Percentiles rank a stretch among this genome's conserved stretches.
Conservation (phyloP, 441 rosid genomes). For the Bruguiera hainesii region DNA sequence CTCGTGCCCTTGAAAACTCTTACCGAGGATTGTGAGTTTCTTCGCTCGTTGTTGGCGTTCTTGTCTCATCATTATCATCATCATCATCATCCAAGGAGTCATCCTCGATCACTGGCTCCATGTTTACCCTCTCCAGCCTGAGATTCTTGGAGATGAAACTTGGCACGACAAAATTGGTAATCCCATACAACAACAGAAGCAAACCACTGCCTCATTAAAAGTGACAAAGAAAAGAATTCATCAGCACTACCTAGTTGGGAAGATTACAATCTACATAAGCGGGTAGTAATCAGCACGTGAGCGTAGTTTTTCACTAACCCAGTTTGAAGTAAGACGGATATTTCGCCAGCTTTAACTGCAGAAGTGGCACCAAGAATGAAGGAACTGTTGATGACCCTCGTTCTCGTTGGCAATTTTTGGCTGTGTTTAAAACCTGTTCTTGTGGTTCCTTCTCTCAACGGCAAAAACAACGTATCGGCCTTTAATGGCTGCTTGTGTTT, state of each 20-base stretch:
- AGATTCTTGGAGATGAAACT: slow-evolving; percentile 38
- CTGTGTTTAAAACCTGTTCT: neutral
- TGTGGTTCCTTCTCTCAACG: neutral
- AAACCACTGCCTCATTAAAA: slow-evolving; percentile 34
- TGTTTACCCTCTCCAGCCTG: slow-evolving; percentile 27
- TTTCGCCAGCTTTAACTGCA: slow-evolving; percentile 28
- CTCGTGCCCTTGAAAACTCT: neutral
- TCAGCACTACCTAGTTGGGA: too few relatives aligned
- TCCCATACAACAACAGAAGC: slow-evolving; percentile 41
- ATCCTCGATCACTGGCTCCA: slow-evolving; percentile 26
- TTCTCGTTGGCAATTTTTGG: slow-evolving; percentile 3
- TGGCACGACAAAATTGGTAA: slow-evolving; percentile 54
- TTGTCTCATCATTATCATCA: neutral
- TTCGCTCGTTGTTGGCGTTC: neutral
- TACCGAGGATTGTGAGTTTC: neutral
- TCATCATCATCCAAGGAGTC: neutral
- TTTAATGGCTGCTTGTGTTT: neutral
- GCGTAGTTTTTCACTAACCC: slow-evolving; percentile 25
- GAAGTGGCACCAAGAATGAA: slow-evolving; percentile 25
- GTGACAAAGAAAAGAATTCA: neutral
- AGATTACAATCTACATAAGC: too few relatives aligned
- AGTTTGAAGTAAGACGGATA: slow-evolving; percentile 32
- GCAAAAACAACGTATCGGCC: neutral
- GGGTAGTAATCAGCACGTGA: neutral
- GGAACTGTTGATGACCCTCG: slow-evolving; percentile 21